Conservation (phyloP, 1,284 basidiomycete genomes). For the Microbotryomycetes sp. region DNA sequence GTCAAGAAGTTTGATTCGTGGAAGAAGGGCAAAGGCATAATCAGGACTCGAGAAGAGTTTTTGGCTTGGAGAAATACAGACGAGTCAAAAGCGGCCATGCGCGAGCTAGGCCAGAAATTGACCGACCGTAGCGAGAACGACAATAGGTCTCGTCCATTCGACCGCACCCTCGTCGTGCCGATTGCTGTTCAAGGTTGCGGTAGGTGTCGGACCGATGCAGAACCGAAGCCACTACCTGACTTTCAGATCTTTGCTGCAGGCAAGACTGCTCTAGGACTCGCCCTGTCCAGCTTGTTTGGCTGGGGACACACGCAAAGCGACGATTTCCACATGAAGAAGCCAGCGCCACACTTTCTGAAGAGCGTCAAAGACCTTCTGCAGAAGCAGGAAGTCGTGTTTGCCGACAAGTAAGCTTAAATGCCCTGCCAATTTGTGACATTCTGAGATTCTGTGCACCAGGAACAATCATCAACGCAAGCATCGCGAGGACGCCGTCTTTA, state of each 20-base stretch:
- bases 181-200: slow-evolving; percentile 89
- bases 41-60: slow-evolving; percentile 73
- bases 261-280: slow-evolving; percentile 80
- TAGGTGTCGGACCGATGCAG: slow-evolving; percentile 42
- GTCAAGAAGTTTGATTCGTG: slow-evolving; percentile 59
- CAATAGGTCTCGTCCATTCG: slow-evolving; percentile 22
- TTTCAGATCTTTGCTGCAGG: slow-evolving; percentile 47
- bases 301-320: slow-evolving; percentile 90
- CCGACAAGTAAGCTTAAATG: slow-evolving; percentile 72
- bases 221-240: neutral
- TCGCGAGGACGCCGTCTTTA: slow-evolving; percentile 55
- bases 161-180: slow-evolving; percentile 60
- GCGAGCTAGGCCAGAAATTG: slow-evolving; percentile 30
- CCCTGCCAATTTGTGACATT: neutral
- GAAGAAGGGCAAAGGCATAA: slow-evolving; percentile 68
- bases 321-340: slow-evolving; percentile 71
- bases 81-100: slow-evolving; percentile 35
- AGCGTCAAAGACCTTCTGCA: slow-evolving; percentile 61
- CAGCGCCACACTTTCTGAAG: slow-evolving; percentile 66
- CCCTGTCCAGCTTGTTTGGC: slow-evolving; percentile 66
- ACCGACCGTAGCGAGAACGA: slow-evolving; percentile 21
- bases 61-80: slow-evolving; percentile 56
- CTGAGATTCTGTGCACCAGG: slow-evolving; percentile 44
- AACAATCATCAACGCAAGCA: slow-evolving; percentile 82
- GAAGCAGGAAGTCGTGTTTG: slow-evolving; percentile 68